Base-by-base conservation (phyloP, 2,329 filamentous ascomycete genomes). In the Capronia americana region DNA sequence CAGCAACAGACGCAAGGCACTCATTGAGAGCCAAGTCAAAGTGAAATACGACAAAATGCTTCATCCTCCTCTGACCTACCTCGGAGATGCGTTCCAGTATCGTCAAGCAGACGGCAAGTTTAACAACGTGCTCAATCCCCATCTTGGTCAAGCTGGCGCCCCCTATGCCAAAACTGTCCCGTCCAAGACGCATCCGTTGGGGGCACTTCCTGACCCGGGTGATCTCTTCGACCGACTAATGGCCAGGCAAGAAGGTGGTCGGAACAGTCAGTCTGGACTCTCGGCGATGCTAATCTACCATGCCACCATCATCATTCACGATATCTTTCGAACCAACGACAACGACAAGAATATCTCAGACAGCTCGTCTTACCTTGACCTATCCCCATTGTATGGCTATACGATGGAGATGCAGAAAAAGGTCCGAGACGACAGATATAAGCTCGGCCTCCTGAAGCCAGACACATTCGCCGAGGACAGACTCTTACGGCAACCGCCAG, bases 291-390 rank as follows among this genome's bases (percentile, higher is more conserved):
- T 53, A 12, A 53, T 53, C 50, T 53, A 53, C 14, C 50, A 53
- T 26, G 50, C 50, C n/a, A 53, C 50, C 50, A 53, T 53, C 7
- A 53, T 53, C 24, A 53, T 53, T 24, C 50, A 53, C 26, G 50
- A 53, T 12, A 53, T 53, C 50, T 53, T 53, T 24, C 50, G 50
- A 7, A 53, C 50, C n/a, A 53, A 53, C 50, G 50, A 53, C 26
- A 53, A 28, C 20, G 50, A 53, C 26, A 53, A 53, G 50, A 53
- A 53, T 12, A 53, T 53, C 23, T 53, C 50, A 14, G 50, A 53
- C 23, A 53, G 50, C 50, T 53, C 50, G 4, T 53, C 50, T 12
- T 53, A 53, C 24, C 50, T 53, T 14, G 50, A 53, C 12, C 24
- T 53, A 24, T 53, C 50, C 4, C 50, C 50, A 8, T 7, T 53